phyloP scores from a whole-genome alignment of 176 grass and related monocot species.

The Tillandsia leiboldiana region DNA sequence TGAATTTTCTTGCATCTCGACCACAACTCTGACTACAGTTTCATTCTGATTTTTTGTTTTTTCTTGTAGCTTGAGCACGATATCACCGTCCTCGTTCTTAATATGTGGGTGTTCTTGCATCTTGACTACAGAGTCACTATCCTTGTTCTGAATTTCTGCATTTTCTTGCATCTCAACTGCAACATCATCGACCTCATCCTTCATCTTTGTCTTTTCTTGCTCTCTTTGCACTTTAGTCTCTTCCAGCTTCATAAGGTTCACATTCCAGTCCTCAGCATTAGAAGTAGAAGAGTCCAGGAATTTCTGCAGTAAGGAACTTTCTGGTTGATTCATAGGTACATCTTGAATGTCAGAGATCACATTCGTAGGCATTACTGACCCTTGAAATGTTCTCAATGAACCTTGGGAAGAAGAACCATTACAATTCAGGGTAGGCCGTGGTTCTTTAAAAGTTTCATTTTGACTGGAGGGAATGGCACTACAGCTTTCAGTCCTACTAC shows the following conservation, averaged over 20 bases:
- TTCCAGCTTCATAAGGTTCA: background rate
- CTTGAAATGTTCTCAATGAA: no score
- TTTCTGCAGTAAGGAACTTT: conserved; percentile 16
- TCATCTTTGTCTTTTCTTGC: background rate
- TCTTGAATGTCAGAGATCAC: conserved; percentile 20
- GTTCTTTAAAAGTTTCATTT: conserved; percentile 17
- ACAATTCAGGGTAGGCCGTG: conserved; percentile 16
- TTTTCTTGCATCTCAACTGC: conserved; percentile 6
- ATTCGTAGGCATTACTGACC: background rate
- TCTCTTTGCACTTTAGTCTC: conserved; percentile 10
- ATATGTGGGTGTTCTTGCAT: background rate
- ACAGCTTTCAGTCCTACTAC: conserved; percentile 27
- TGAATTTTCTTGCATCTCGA: conserved; percentile 14
- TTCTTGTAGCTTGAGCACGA: no score
- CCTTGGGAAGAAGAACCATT: conserved; percentile 12
- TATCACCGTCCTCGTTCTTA: no score
- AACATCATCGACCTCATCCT: background rate
- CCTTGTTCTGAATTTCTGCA: conserved; percentile 15
- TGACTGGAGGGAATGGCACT: conserved; percentile 17
- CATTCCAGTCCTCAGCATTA: conserved; percentile 11
- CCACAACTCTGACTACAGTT: background rate
- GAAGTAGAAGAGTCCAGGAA: no score
- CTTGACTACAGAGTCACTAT: conserved; percentile 12
- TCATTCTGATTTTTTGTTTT: no score
- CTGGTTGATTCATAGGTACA: conserved; percentile 20